Base-by-base conservation (phyloP, 1,284 basidiomycete species). In the Tylopilus sp. region DNA sequence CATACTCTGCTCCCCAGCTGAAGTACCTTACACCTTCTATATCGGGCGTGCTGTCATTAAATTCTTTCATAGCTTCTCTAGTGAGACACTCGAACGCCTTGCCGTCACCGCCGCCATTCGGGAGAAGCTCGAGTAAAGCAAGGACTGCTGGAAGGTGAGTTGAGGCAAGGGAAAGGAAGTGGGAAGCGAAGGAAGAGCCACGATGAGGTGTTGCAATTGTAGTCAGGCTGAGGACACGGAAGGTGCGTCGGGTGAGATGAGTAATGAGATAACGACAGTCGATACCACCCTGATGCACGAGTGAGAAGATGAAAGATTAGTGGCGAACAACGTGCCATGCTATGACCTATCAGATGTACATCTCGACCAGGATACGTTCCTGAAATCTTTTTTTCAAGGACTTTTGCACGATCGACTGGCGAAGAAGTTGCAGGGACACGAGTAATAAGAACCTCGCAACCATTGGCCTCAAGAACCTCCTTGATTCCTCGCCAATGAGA, bases 401-500 rank as follows among this genome's bases (percentile, higher is more conserved):
- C 92, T 57, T 83, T 82, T 1, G 95, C 95, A 44, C 95, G 79
- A 53, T 96, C 91, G 51, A 86, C 74, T 29, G 92, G 89, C 19
- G 85, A 86, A 55, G 86, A 89, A 2, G 91, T 96, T 1, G 94
- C 93, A 0, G 95, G 93, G 0, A 97, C 94, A 26, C 91, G 82
- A 0, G 92, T 91, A 57, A 97, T 89, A 58, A 97, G 77, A 28
- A 97, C 90, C 64, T 97, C 88, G n/a, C 81, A 81, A 15, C 92
- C 94, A 61, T 89, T 92, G 23, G 85, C 78, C 61, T 95, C 86
- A 9, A 98, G 76, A 7, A 89, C 91, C 63, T 97, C 91, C 59
- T 87, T 86, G 55, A 97, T 94, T 3, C 95, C 95, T 33, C 94
- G 80, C 95, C 95, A 98, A 66, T 98, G 93, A 5, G 85, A 79